Evolutionary conservation across 306 rosid genomes (phyloP), one percentile per base, ranked within the genome.

Genomic region (Prunus mongolica): DNA sequence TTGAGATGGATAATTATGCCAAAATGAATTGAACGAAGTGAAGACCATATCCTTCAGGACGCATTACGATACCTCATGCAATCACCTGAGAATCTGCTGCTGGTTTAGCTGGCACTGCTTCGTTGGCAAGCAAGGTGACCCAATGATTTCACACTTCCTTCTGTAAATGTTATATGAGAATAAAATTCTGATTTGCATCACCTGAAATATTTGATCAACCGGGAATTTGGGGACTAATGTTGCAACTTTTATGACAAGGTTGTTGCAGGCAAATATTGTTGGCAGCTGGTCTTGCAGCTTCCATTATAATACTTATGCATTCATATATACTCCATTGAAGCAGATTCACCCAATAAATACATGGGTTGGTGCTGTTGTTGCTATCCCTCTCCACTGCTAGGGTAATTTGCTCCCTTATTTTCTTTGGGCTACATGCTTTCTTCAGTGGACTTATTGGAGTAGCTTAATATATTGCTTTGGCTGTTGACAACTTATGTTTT

Each of bases 301-400:
- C 96, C 58, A 92, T 92, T 86, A 79, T 95, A 66, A 10, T 89
- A 63, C 89, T 94, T 92, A 95, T 70, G 94, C 98, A 67, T 95
- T 95, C 46, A 81, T 92, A 5, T 95, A 95, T 72, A 95, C 97
- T 54, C 96, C 97, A 3, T 78, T 95, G 79, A 95, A 95, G 88
- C 97, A 90, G 86, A 89, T 95, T 82, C 98, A 95, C 86, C 97
- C 95, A 6, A 84, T 95, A 58, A 95, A 95, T 84, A 90, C 97
- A 49, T 95, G 98, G 98, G 96, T 95, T 76, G 98, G 98, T 49
- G 98, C 98, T 74, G 80, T 95, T 64, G 98, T 97, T 65, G 97
- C 98, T 61, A 90, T 89, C 76, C 97, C 41, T 34, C 98, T 24
- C 98, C 98, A 78, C 98, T 95, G 82, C 85, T 95, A 74, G 98